phyloP scores from a whole-genome alignment of 2,329 filamentous ascomycete species.

The Aureobasidium uvarum region DNA sequence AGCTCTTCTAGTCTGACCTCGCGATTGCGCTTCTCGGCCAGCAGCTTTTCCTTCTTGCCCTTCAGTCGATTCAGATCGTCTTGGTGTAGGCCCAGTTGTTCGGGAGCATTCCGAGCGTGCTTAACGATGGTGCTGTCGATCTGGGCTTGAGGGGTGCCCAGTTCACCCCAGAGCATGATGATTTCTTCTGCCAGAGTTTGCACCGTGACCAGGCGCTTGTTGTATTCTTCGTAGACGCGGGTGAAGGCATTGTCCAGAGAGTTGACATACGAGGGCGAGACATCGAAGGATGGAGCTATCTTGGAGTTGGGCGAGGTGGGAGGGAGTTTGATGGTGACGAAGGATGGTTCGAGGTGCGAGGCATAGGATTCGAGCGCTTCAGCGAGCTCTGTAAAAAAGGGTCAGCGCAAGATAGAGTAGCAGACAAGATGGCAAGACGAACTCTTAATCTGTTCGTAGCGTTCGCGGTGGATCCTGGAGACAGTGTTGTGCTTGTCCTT shows the following conservation, averaged over 20 bases:
- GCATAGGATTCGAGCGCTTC: constrained; percentile 95
- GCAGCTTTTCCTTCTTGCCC: constrained; percentile 73
- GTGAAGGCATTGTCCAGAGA: constrained; percentile 88
- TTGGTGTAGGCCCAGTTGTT: constrained; percentile 89
- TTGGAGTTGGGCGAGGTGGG: constrained; percentile 74
- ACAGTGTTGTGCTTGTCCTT: constrained; percentile 85
- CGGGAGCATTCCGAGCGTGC: constrained; percentile 83
- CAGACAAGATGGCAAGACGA: constrained; percentile 39
- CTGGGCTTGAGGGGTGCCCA: constrained; percentile 90
- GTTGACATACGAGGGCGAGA: constrained; percentile 86
- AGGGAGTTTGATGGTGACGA: constrained; percentile 80
- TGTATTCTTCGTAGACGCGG: constrained; percentile 95
- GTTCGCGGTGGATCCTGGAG: constrained; percentile 79
- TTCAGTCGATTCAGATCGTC: constrained; percentile 75
- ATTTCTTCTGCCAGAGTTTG: constrained; percentile 76
- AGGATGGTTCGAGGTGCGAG: constrained; percentile 86
- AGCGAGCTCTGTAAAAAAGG: constrained; percentile 66
- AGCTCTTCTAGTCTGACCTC: constrained; percentile 77
- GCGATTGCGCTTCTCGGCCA: constrained; percentile 83
- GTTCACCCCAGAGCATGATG: constrained; percentile 91
- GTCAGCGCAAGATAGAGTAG: constrained; percentile 26
- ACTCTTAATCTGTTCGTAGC: constrained; percentile 96
- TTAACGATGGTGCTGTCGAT: constrained; percentile 86
- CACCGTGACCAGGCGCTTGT: constrained; percentile 72
- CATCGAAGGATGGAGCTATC: constrained; percentile 79